These are phyloP conservation scores for Ambrosia hybrid DNA, from an alignment of 140 eudicot species.

Conservation along the genomic window DNA sequence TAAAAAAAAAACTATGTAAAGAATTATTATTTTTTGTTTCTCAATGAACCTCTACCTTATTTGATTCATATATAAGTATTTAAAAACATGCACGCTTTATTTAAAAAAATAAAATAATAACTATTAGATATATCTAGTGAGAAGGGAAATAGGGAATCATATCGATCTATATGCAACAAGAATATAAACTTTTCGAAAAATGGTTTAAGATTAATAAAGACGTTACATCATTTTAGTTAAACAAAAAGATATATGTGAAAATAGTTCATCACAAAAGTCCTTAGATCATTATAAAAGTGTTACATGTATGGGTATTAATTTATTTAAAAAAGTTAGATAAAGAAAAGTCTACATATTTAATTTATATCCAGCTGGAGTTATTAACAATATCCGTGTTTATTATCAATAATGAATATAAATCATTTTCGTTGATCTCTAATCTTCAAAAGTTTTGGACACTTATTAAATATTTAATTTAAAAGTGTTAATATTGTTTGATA, in stretches of 20 bases:
- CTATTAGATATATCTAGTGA: not conserved
- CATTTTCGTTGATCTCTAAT: not conserved
- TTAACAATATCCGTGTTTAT: not conserved
- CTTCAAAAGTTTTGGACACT: conserved; percentile 1
- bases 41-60: no score
- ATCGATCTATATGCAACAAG: no score
- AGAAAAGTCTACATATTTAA: no score
- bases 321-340: not conserved
- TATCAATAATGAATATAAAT: conserved; percentile 12
- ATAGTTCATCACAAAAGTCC: no score
- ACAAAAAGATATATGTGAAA: no score
- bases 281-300: no score
- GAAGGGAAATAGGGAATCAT: not conserved
- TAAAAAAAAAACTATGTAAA: no score
- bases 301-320: not conserved
- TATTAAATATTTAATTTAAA: not conserved
- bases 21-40: no score
- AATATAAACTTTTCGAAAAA: no score
- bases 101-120: not conserved
- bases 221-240: no score
- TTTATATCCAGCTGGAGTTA: not conserved
- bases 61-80: not conserved
- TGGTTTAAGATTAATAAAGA: no score
- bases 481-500: not conserved
- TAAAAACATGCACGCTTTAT: not conserved